Conservation (phyloP, 1,139 yeast genomes). For the Lodderomyces parapsilosis region DNA sequence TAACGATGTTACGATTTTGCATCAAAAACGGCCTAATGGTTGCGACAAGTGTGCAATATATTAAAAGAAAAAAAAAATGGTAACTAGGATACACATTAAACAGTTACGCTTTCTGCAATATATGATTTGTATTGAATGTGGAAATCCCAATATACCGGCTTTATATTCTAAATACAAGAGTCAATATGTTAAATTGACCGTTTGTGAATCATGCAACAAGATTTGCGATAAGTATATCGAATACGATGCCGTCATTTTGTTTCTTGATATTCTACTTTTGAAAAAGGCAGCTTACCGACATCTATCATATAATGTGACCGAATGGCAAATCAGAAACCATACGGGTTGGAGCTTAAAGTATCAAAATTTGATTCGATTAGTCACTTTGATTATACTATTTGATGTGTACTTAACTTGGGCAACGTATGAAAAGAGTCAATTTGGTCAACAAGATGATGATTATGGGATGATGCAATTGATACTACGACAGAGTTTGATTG, state of each 20-base stretch:
- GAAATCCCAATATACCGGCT: constrained; percentile 53
- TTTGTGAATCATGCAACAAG: constrained; percentile 68
- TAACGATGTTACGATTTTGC: neutral
- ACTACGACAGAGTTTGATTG: constrained; percentile 42
- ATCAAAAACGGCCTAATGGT: neutral
- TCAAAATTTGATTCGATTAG: constrained; percentile 43
- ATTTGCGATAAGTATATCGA: constrained; percentile 92
- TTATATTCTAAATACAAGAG: constrained; percentile 74
- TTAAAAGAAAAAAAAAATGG: neutral
- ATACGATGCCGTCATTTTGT: constrained; percentile 77
- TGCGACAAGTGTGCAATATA: too few species aligned
- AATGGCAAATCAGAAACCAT: constrained; percentile 18
- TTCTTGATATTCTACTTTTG: constrained; percentile 76
- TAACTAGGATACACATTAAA: neutral
- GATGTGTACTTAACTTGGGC: constrained; percentile 95
- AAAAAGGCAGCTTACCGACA: constrained; percentile 92
- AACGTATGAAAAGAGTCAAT: constrained; percentile 58
- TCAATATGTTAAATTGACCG: constrained; percentile 76
- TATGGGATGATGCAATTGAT: constrained; percentile 19
- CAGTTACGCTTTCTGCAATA: constrained; percentile 1
- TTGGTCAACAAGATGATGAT: neutral
- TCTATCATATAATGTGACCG: constrained; percentile 73
- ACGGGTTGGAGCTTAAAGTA: constrained; percentile 14
- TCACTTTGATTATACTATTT: constrained; percentile 69
- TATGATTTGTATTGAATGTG: constrained; percentile 92